phyloP scores from a whole-genome alignment of 257 asterid genomes.

The Solanum appendiculatum region DNA sequence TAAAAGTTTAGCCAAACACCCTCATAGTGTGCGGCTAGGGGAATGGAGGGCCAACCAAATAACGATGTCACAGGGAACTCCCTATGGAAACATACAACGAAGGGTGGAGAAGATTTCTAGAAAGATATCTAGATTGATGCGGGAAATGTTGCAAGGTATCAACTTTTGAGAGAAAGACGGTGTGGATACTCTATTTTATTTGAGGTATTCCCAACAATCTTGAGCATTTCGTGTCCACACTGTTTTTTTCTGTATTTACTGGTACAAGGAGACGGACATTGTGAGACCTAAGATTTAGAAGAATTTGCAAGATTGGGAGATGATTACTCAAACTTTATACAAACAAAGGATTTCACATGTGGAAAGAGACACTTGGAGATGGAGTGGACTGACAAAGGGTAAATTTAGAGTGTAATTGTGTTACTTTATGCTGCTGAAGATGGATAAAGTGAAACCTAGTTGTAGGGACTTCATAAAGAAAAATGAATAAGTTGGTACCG shows the following conservation, averaged over 20 bases:
- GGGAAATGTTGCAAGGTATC: not conserved
- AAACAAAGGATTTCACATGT: not conserved
- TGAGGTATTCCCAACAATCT: not conserved
- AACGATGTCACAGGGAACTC: not conserved
- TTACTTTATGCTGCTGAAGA: not conserved
- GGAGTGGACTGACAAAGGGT: not conserved
- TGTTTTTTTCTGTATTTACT: not conserved
- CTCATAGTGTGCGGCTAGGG: not conserved
- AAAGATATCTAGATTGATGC: not conserved
- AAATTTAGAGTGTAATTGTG: not conserved
- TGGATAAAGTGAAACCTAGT: not conserved
- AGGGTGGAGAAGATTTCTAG: not conserved
- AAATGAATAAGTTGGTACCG: not conserved
- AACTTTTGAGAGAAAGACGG: not conserved
- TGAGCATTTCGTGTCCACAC: not conserved
- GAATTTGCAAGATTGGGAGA: not conserved
- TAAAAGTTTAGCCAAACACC: not conserved
- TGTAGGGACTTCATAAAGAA: not conserved
- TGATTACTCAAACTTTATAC: not conserved
- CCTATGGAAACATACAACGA: not conserved
- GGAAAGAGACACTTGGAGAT: not conserved
- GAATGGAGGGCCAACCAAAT: not conserved
- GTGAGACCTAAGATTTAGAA: not conserved
- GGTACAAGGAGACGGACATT: not conserved
- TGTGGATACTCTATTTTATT: not conserved